Evolutionary conservation across 2,329 filamentous ascomycete species (phyloP).

Genomic region (Ophiocordyceps unilateralis): DNA sequence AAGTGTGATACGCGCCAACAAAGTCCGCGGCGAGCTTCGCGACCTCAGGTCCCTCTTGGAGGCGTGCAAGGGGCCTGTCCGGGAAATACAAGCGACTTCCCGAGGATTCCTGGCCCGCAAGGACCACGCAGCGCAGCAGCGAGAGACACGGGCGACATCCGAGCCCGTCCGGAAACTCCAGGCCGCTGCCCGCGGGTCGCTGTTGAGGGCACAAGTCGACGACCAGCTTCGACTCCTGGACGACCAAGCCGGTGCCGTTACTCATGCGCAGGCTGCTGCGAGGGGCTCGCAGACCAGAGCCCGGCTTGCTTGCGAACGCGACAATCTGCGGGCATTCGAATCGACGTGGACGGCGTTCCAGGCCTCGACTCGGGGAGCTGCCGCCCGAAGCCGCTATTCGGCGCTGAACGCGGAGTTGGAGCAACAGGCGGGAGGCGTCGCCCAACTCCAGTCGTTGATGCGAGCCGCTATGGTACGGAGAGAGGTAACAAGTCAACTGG

Average conservation of each 20-base stretch:
- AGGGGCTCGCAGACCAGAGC: constrained; percentile 44
- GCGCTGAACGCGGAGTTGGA: constrained; percentile 30
- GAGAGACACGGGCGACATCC: constrained; percentile 33
- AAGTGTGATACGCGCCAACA: constrained; percentile 57
- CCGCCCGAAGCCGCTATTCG: constrained; percentile 26
- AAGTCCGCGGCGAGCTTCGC: constrained; percentile 40
- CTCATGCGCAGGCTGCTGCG: constrained; percentile 45
- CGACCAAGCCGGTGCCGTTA: constrained; percentile 30
- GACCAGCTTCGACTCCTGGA: constrained; percentile 35
- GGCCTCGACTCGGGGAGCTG: constrained; percentile 25
- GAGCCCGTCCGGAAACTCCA: constrained; percentile 42
- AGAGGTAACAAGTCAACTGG: constrained; percentile 28
- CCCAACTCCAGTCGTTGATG: constrained; percentile 31
- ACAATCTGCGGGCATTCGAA: constrained; percentile 31
- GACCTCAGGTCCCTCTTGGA: constrained; percentile 40
- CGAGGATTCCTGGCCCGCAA: constrained; percentile 50
- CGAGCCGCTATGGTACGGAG: constrained; percentile 38
- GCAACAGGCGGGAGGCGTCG: constrained; percentile 24
- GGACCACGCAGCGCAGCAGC: constrained; percentile 34
- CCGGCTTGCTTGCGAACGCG: constrained; percentile 31
- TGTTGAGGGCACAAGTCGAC: constrained; percentile 39
- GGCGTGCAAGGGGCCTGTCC: constrained; percentile 44
- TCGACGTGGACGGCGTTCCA: constrained; percentile 31
- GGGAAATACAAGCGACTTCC: constrained; percentile 46
- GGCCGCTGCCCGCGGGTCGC: constrained; percentile 48